A percentile compares a stretch with the other conserved stretches of the same genome.
phyloP scores from a whole-genome alignment of 2,329 filamentous ascomycete genomes.

The Magnaporthiopsis rhizophila region DNA sequence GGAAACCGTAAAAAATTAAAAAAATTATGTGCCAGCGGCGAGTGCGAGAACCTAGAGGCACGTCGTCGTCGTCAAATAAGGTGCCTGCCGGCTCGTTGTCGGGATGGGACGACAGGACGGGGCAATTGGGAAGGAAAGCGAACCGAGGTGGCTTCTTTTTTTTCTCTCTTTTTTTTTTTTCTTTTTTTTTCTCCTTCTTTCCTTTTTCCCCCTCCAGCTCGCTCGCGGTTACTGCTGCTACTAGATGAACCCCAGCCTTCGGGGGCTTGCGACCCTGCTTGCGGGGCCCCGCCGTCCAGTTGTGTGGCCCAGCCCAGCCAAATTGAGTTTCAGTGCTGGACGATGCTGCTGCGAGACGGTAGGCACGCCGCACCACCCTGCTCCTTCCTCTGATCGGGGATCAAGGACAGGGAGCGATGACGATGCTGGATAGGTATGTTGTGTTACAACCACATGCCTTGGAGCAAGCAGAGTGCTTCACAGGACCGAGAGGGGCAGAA shows the following conservation, averaged over 20 bases:
- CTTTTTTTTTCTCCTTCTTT: background rate
- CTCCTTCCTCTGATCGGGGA: background rate
- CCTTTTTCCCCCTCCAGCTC: background rate
- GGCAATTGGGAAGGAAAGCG: background rate
- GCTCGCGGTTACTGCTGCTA: background rate
- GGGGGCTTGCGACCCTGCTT: background rate
- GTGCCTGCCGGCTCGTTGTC: too few species aligned
- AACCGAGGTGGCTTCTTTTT: background rate
- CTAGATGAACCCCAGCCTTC: too few species aligned
- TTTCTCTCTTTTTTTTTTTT: background rate
- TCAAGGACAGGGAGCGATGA: background rate
- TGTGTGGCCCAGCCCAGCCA: background rate
- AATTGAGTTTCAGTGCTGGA: background rate
- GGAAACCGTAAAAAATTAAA: background rate
- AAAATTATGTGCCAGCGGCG: background rate
- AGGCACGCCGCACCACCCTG: background rate
- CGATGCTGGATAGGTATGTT: background rate
- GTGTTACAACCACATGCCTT: background rate
- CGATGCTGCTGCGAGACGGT: too few species aligned
- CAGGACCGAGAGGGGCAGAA: background rate
- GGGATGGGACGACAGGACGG: background rate
- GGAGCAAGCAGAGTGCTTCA: background rate
- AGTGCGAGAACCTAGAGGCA: background rate
- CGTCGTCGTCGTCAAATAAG: background rate
- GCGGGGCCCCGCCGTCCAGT: too few species aligned